Percentiles rank a stretch among this genome's conserved stretches.
Evolutionary conservation across 768 basidiomycete genomes (phyloP).

Genomic region (Kwoniella dendrophila): DNA sequence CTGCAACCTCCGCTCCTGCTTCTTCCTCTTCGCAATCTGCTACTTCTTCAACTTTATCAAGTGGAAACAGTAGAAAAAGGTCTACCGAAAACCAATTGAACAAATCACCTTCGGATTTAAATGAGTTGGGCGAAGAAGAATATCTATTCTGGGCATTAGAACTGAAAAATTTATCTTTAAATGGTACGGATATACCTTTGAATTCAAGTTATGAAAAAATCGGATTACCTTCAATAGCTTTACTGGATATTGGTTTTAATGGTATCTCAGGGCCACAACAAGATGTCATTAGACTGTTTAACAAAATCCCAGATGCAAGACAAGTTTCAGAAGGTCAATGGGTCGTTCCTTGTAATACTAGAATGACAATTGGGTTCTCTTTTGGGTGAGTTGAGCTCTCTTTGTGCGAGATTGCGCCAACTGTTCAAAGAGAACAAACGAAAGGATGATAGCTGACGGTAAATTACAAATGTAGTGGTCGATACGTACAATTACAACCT

Average conservation of each 20-base stretch:
- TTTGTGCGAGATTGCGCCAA: too few relatives aligned
- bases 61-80: not conserved
- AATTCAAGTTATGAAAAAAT: slow-evolving; percentile 41
- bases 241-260: slow-evolving; percentile 51
- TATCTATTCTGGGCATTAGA: slow-evolving; percentile 45
- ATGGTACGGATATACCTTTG: slow-evolving; percentile 42
- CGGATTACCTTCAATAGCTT: slow-evolving; percentile 33
- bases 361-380: slow-evolving; percentile 48
- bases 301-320: slow-evolving; percentile 41
- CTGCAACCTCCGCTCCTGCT: slow-evolving; percentile 3
- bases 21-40: not conserved
- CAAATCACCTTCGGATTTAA: slow-evolving; percentile 8
- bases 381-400: slow-evolving; percentile 45
- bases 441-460: not conserved
- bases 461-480: slow-evolving; percentile 14
- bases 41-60: not conserved
- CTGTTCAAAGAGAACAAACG: too few relatives aligned
- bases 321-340: slow-evolving; percentile 46
- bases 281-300: slow-evolving; percentile 48
- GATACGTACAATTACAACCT: slow-evolving; percentile 46
- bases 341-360: slow-evolving; percentile 51
- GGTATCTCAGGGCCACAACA: slow-evolving; percentile 51
- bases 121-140: slow-evolving; percentile 31
- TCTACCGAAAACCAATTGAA: slow-evolving; percentile 1
- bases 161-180: slow-evolving; percentile 43